These are phyloP conservation scores for Amanita rimosa DNA, from an alignment of 768 basidiomycete genomes.

Conservation along the genomic window DNA sequence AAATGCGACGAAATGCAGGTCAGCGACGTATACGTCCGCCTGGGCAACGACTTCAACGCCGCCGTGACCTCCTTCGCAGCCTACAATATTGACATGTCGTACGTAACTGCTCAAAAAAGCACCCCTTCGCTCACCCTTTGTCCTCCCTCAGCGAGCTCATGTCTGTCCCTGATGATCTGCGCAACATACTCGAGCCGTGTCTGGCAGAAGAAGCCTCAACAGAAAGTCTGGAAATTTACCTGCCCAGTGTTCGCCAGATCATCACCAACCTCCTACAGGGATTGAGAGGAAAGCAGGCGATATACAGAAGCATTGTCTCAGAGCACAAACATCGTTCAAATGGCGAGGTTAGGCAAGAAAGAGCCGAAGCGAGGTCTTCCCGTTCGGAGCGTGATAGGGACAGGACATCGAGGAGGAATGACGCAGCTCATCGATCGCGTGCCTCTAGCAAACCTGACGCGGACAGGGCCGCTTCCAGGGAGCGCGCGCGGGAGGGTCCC, in stretches of 20 bases:
- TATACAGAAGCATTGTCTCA: constrained; percentile 68
- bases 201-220: constrained; percentile 82
- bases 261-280: constrained; percentile 92
- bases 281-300: constrained; percentile 83
- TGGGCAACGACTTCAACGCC: constrained; percentile 96
- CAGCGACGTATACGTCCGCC: constrained; percentile 92
- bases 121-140: neutral
- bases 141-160: constrained; percentile 63
- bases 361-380: constrained; percentile 50
- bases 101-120: constrained; percentile 20
- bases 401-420: constrained; percentile 11
- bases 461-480: constrained; percentile 10
- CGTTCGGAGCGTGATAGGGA: constrained; percentile 20
- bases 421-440: constrained; percentile 33
- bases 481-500: constrained; percentile 24
- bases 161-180: constrained; percentile 79
- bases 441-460: constrained; percentile 21
- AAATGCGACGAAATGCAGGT: constrained; percentile 69
- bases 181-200: constrained; percentile 81
- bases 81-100: constrained; percentile 89
- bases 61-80: constrained; percentile 82
- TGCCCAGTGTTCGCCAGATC: constrained; percentile 84
- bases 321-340: constrained; percentile 48
- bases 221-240: constrained; percentile 79
- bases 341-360: constrained; percentile 31